Conservation (phyloP, 208 protist genomes). For the Leishmania aethiopica region DNA sequence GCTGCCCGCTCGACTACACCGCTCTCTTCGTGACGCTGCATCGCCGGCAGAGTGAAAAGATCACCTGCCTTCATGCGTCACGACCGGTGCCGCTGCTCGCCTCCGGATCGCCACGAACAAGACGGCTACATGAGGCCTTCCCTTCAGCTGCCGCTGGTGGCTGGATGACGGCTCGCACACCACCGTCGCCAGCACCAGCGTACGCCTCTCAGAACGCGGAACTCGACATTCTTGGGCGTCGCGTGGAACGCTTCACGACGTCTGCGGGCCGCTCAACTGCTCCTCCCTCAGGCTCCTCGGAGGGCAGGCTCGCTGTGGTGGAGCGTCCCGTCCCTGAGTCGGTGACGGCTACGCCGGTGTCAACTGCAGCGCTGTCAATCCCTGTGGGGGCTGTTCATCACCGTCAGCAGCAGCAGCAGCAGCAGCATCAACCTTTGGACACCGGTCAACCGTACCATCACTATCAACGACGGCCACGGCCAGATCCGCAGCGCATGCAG, state of each 20-base stretch:
- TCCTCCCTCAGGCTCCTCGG: neutral
- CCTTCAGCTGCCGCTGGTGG: neutral
- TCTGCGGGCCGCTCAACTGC: neutral
- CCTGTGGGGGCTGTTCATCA: slow-evolving; percentile 3
- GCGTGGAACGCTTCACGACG: neutral
- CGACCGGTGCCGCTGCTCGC: slow-evolving; percentile 21
- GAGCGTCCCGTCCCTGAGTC: slow-evolving; percentile 22
- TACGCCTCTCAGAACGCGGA: slow-evolving; percentile 8
- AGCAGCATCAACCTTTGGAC: slow-evolving; percentile 1
- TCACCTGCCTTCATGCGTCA: slow-evolving; percentile 11
- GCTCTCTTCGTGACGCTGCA: slow-evolving; percentile 23
- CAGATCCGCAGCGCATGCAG: slow-evolving; percentile 19
- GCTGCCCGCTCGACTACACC: slow-evolving; percentile 35
- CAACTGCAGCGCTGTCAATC: neutral
- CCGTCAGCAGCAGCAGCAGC: slow-evolving; percentile 3
- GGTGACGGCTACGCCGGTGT: slow-evolving; percentile 1
- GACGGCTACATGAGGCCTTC: neutral
- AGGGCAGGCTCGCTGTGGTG: neutral
- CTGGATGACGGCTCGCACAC: neutral
- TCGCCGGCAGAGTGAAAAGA: slow-evolving; percentile 19
- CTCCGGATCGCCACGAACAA: neutral
- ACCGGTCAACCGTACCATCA: neutral
- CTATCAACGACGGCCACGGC: slow-evolving; percentile 14
- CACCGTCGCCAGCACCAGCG: neutral
- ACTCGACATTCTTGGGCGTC: neutral